Evolutionary conservation across 495 filamentous ascomycete genomes (phyloP).

Genomic region (Aspergillus homomorphus): DNA sequence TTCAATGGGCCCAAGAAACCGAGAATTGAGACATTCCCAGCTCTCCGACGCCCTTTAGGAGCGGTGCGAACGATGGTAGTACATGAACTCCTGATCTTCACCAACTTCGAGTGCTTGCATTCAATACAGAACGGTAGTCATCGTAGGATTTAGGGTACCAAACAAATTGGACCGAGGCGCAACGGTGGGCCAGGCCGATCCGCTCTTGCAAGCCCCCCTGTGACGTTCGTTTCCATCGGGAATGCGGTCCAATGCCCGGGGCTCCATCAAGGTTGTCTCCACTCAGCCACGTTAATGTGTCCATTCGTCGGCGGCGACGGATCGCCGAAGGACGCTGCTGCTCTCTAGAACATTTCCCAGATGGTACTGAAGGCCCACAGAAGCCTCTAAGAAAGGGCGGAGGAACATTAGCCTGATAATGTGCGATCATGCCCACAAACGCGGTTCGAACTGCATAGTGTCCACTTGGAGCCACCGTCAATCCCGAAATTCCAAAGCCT

Average conservation of each 20-base stretch:
- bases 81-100: not conserved
- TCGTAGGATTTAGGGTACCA: slow-evolving; percentile 7
- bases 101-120: not conserved
- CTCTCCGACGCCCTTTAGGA: not conserved
- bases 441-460: slow-evolving; percentile 14
- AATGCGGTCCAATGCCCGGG: slow-evolving; percentile 23
- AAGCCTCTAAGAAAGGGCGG: slow-evolving; percentile 19
- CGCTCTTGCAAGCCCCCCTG: slow-evolving; percentile 20
- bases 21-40: not conserved
- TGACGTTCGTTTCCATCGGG: slow-evolving; percentile 22
- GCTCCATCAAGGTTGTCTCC: slow-evolving; percentile 23
- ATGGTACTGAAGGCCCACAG: slow-evolving; percentile 22
- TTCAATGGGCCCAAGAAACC: not conserved
- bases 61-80: not conserved
- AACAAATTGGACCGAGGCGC: slow-evolving; percentile 6
- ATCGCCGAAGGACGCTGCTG: slow-evolving; percentile 8
- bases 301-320: slow-evolving; percentile 12
- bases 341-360: slow-evolving; percentile 17
- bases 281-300: slow-evolving; percentile 24
- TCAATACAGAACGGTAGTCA: slow-evolving; percentile 3
- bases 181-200: slow-evolving; percentile 13
- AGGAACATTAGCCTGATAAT: slow-evolving; percentile 17
- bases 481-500: slow-evolving; percentile 7
- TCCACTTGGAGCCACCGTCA: slow-evolving; percentile 1
- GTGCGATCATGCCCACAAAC: slow-evolving; percentile 10